These are phyloP conservation scores for Juncus effusus DNA, from an alignment of 176 grass and related monocot species.

Conservation along the genomic window DNA sequence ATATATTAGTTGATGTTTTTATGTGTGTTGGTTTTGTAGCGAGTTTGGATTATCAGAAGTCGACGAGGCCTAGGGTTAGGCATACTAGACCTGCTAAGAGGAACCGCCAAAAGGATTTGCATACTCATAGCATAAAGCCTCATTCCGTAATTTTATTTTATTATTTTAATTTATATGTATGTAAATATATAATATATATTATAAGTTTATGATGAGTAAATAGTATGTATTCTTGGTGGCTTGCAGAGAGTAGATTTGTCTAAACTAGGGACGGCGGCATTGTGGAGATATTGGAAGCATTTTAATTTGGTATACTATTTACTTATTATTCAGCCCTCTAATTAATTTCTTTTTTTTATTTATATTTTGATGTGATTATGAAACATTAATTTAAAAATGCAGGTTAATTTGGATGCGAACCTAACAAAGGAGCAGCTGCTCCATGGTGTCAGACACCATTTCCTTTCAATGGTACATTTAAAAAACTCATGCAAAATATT, in stretches of 20 bases:
- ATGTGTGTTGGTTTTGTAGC: constrained; percentile 23
- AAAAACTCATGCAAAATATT: not conserved
- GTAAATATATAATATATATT: not conserved
- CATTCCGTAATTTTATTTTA: constrained; percentile 30
- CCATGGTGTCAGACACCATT: constrained; percentile 37
- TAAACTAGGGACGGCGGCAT: constrained; percentile 42
- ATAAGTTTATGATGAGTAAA: not conserved
- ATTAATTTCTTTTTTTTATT: not conserved
- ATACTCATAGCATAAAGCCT: constrained; percentile 21
- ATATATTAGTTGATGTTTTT: not conserved
- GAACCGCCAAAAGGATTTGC: constrained; percentile 26
- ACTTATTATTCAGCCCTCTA: constrained; percentile 1
- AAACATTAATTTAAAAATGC: not conserved
- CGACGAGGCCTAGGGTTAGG: constrained; percentile 39
- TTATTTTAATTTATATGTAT: not conserved
- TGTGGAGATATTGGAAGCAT: constrained; percentile 54
- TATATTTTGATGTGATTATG: not conserved
- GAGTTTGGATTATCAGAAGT: constrained; percentile 43
- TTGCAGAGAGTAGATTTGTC: constrained; percentile 43
- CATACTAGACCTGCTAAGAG: constrained; percentile 29
- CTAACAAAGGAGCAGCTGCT: constrained; percentile 43
- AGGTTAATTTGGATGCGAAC: constrained; percentile 39
- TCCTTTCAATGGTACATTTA: constrained; percentile 38
- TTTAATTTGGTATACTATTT: constrained; percentile 42
- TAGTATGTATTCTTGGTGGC: constrained; percentile 10